Base-by-base conservation (phyloP, 495 filamentous ascomycete species). In the Trichocladium uniseriatum region DNA sequence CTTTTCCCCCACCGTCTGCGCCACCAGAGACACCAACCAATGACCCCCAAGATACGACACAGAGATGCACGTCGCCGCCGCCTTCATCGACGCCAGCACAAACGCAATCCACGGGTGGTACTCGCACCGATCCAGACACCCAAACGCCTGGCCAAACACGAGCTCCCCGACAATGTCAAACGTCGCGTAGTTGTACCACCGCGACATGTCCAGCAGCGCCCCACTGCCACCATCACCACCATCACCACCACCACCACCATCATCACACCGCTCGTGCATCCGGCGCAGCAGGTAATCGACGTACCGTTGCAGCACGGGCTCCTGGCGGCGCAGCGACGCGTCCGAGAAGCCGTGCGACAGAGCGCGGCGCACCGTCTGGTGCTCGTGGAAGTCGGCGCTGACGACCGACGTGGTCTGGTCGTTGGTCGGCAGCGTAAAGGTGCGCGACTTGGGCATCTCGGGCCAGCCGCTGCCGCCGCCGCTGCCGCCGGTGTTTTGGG, bases 121-220 rank as follows among this genome's bases (percentile, higher is more conserved):
- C 19, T 37, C 19, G 21, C 36, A 21, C 1, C 37, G 44, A 8
- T 57, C 55, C 1, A 83, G 65, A 37, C 75, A 73, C 7, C 70
- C 67, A 49, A 83, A 78, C 0, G 77, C 56, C 42, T 75, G 61
- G 0, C 76, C 79, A 47, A 81, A 78, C 1, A 68, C 65, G 2
- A 83, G 56, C 49, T 81, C 75, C 0, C 78, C 75, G 21, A 76
- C 73, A 2, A 81, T 62, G 43, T 81, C 79, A 44, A 82, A 82
- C 0, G 77, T 80, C 10, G 64, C 67, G 34, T 58, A 78, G 34
- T 77, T 79, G 49, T 68, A 74, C 75, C 75, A 81, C 10, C 69
- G 44, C 0, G 48, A 51, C 56, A 71, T 56, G 24, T 72, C 56
- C 11, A 67, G 51, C 10, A 57, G 49, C 43, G 1, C 54, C 56